Conservation (phyloP, 2,329 filamentous ascomycete genomes). For the Teratosphaeria gauchensis region DNA sequence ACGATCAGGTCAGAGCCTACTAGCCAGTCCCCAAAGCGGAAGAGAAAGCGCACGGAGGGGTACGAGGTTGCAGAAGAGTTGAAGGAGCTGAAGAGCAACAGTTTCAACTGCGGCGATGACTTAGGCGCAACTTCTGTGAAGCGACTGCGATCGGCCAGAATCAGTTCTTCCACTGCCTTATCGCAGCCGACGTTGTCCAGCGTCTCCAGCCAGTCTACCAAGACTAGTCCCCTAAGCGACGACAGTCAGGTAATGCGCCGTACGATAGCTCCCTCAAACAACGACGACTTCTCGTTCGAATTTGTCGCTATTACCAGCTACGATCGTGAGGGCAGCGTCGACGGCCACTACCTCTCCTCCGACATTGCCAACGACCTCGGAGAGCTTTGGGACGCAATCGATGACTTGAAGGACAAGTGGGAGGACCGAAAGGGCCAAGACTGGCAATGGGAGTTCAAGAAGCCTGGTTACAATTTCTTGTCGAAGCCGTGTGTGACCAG, state of each 20-base stretch:
- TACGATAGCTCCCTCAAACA: neutral
- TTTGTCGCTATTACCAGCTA: slow-evolving; percentile 13
- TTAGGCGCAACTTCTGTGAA: neutral
- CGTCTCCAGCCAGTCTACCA: neutral
- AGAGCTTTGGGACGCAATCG: slow-evolving; percentile 15
- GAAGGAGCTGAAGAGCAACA: neutral
- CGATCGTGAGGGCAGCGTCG: slow-evolving; percentile 4
- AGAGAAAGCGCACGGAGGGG: neutral
- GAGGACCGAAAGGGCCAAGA: slow-evolving; percentile 12
- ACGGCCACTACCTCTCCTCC: slow-evolving; percentile 1
- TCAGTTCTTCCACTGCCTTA: neutral
- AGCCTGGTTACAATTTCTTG: slow-evolving; percentile 2
- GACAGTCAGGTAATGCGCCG: too few species aligned
- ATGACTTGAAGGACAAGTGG: slow-evolving; percentile 11
- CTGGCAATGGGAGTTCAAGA: slow-evolving; percentile 16
- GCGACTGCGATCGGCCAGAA: neutral
- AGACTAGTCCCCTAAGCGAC: neutral
- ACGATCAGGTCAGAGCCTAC: neutral
- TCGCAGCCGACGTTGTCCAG: neutral
- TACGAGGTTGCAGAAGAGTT: neutral
- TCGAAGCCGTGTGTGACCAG: slow-evolving; percentile 12
- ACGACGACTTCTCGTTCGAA: slow-evolving; percentile 6
- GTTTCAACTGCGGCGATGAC: neutral
- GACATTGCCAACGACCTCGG: slow-evolving; percentile 6
- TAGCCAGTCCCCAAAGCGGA: neutral